A percentile compares a stretch with the other conserved stretches of the same genome.
These are phyloP conservation scores for Arthonia radiata DNA, from an alignment of 495 filamentous ascomycete species.

Conservation along the genomic window DNA sequence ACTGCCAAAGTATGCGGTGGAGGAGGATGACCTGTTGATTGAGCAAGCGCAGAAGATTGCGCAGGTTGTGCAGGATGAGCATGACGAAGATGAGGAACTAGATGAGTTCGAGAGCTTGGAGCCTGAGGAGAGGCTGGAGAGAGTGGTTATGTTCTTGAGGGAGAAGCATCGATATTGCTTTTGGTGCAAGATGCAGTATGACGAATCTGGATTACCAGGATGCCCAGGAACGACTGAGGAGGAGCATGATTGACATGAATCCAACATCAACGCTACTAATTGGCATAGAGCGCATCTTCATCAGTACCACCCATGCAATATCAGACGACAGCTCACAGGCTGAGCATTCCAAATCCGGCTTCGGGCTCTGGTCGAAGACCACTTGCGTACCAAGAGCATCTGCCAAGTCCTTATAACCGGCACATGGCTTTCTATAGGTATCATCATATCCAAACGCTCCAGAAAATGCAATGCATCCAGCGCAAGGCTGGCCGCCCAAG, in stretches of 20 bases:
- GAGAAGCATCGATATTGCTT: constrained; percentile 66
- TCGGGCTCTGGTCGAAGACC: no score
- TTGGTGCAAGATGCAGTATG: constrained; percentile 78
- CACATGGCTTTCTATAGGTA: no score
- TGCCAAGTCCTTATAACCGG: no score
- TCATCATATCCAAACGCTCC: no score
- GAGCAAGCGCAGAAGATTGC: constrained; percentile 21
- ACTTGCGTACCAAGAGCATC: no score
- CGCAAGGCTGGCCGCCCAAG: no score
- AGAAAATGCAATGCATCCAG: no score
- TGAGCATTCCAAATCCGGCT: no score
- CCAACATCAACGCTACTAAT: no score
- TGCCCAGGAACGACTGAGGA: constrained; percentile 83
- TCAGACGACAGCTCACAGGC: no score
- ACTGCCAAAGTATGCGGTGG: constrained; percentile 21
- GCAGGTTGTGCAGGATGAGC: constrained; percentile 45
- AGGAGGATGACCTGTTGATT: constrained; percentile 25
- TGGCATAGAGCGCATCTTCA: no score
- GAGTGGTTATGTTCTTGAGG: constrained; percentile 41
- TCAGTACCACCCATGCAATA: no score
- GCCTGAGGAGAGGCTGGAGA: constrained; percentile 33
- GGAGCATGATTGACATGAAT: constrained; percentile 75
- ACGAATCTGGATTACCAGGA: constrained; percentile 45
- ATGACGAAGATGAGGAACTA: constrained; percentile 62
- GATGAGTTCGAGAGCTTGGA: constrained; percentile 57